Evolutionary conservation across 2,329 filamentous ascomycete species (phyloP).

Genomic region (Hypoxylon sp.): DNA sequence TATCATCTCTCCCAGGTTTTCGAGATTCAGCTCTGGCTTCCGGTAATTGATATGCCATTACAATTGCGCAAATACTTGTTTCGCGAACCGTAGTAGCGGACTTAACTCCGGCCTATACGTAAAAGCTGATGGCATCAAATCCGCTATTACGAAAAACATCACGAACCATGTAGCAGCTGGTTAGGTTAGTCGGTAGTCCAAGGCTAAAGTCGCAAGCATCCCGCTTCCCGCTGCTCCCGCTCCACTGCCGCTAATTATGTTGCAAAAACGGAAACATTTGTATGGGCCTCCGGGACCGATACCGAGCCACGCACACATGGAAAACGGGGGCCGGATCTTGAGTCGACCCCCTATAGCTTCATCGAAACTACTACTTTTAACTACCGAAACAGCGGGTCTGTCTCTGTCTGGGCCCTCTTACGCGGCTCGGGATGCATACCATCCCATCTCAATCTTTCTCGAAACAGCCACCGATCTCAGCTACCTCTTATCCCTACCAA

Average conservation of each 20-base stretch:
- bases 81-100: not conserved
- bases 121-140: not conserved
- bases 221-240: not conserved
- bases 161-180: no score
- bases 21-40: constrained; percentile 1
- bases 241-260: not conserved
- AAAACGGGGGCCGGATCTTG: not conserved
- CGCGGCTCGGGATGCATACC: not conserved
- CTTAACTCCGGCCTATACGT: not conserved
- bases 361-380: not conserved
- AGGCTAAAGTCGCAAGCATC: not conserved
- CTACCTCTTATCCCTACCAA: not conserved
- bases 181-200: no score
- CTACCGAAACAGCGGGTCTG: constrained; percentile 15
- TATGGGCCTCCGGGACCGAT: not conserved
- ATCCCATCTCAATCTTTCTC: not conserved
- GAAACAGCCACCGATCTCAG: not conserved
- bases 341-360: not conserved
- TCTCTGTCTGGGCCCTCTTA: not conserved
- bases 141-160: not conserved
- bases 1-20: not conserved
- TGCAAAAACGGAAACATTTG: not conserved
- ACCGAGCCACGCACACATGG: constrained; percentile 4
- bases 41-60: not conserved
- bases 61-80: not conserved